phyloP scores from a whole-genome alignment of 2,329 filamentous ascomycete genomes.

The Trichophyton rubrum region DNA sequence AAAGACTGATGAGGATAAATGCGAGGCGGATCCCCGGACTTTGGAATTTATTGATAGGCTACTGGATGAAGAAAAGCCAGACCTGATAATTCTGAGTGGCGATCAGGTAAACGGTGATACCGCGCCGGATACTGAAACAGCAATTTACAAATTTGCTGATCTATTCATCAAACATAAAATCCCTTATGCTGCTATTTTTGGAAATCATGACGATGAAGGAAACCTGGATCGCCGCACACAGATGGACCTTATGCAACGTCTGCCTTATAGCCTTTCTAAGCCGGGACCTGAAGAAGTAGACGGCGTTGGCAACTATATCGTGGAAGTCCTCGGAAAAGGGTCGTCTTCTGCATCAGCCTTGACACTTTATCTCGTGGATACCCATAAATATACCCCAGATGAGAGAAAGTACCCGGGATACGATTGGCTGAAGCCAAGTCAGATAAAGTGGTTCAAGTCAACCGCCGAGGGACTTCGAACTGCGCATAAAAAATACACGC shows the following conservation, averaged over 20 bases:
- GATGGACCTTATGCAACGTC: conserved; percentile 73
- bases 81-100: conserved; percentile 80
- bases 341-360: conserved; percentile 74
- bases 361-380: conserved; percentile 89
- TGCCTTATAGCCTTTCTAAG: conserved; percentile 80
- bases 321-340: conserved; percentile 76
- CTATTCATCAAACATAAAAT: conserved; percentile 77
- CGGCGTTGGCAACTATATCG: conserved; percentile 86
- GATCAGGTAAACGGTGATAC: conserved; percentile 95
- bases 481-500: conserved; percentile 70
- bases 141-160: conserved; percentile 85
- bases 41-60: conserved; percentile 75
- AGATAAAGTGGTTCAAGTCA: conserved; percentile 87
- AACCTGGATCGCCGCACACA: conserved; percentile 62
- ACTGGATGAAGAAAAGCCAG: conserved; percentile 84
- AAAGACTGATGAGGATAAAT: conserved; percentile 54
- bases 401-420: conserved; percentile 83
- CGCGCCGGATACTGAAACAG: conserved; percentile 78
- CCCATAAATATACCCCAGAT: conserved; percentile 82
- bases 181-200: conserved; percentile 87
- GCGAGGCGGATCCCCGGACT: conserved; percentile 83
- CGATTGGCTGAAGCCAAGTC: conserved; percentile 89
- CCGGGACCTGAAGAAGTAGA: conserved; percentile 73
- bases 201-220: conserved; percentile 93
- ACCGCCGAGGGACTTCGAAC: conserved; percentile 63